Conservation (phyloP, 2,329 filamentous ascomycete genomes). For the Epichloe glyceriae region DNA sequence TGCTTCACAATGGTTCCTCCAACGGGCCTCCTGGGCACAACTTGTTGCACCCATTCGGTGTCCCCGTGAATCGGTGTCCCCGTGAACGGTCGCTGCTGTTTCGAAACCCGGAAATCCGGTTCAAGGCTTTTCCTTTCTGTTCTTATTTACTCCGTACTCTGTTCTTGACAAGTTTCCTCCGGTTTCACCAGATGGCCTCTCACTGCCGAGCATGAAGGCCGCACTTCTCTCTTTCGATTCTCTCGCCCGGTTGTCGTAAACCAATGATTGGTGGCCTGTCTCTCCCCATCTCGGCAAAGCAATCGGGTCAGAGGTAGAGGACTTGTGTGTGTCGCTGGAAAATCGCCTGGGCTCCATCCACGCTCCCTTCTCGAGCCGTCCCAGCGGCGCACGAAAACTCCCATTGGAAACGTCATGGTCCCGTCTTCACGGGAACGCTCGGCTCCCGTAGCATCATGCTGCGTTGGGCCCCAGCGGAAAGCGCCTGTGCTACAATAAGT, state of each 20-base stretch:
- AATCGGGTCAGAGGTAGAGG: too few relatives aligned
- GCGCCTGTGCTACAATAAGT: background rate
- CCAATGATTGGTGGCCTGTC: background rate
- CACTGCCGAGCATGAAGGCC: background rate
- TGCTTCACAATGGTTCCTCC: background rate
- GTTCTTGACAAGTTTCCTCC: background rate
- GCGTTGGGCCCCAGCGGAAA: background rate
- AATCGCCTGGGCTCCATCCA: too few relatives aligned
- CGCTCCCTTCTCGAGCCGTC: too few relatives aligned
- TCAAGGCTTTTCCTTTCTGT: too few relatives aligned
- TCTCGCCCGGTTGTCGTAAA: background rate
- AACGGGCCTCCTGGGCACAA: too few relatives aligned
- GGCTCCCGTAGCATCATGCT: background rate
- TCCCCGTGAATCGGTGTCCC: background rate
- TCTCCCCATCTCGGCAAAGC: too few relatives aligned
- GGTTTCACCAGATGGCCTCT: slow-evolving; percentile 2
- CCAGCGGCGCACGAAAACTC: too few relatives aligned
- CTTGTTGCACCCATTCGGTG: background rate
- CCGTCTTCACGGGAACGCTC: background rate
- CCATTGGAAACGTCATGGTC: too few relatives aligned
- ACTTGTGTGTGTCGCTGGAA: too few relatives aligned
- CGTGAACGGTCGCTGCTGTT: background rate
- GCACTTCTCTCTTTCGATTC: background rate
- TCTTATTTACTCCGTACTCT: too few relatives aligned
- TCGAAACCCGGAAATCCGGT: background rate